phyloP scores from a whole-genome alignment of 2,329 filamentous ascomycete genomes.

The Sporothrix mexicana region DNA sequence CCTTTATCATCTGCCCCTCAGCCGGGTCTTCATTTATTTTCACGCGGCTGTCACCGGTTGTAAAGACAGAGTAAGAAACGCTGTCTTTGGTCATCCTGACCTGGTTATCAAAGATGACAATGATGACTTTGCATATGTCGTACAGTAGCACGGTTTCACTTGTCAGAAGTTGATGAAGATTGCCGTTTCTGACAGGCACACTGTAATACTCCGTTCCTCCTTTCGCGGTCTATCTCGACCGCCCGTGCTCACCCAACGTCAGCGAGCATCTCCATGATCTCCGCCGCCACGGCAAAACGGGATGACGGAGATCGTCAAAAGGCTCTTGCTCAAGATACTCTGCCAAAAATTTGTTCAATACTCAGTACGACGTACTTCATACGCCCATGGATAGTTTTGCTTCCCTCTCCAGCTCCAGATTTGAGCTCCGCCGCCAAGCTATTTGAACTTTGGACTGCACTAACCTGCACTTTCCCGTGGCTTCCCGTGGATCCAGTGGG shows the following conservation, averaged over 20 bases:
- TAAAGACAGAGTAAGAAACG: neutral
- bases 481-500: constrained; percentile 9
- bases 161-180: neutral
- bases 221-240: neutral
- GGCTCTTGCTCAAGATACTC: too few relatives aligned
- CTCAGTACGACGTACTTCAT: too few relatives aligned
- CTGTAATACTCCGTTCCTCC: neutral
- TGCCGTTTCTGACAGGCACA: neutral
- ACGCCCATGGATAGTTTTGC: neutral
- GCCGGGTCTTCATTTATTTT: neutral
- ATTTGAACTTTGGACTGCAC: neutral
- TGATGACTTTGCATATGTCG: neutral
- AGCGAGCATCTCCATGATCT: neutral
- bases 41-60: neutral
- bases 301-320: neutral
- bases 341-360: too few relatives aligned
- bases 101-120: neutral
- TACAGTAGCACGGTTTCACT: neutral
- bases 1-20: neutral
- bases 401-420: neutral
- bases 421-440: neutral
- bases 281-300: constrained; percentile 4
- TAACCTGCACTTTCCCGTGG: neutral
- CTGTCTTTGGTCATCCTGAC: neutral
- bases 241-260: neutral